Base-by-base conservation (phyloP, 257 asterid species). In the Asclepias syriaca region DNA sequence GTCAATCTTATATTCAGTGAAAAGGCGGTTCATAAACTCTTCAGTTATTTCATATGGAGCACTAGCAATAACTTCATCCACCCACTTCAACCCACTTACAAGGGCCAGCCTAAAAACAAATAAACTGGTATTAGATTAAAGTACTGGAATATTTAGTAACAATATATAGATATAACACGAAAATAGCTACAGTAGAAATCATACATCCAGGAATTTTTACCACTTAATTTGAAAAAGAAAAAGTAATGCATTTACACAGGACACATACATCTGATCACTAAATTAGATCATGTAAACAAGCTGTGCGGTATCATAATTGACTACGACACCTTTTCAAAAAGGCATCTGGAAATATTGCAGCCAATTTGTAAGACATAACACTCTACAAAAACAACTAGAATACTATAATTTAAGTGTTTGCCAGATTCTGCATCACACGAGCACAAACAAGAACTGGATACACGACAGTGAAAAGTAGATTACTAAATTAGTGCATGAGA, bases 71-170 rank as follows among this genome's bases (percentile, higher is more conserved):
- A 94, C 98, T 85, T 91, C 98, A 81, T 91, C 98, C 79, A 89
- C 97, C 98, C 97, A 94, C 81, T 91, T 91, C 86, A 94, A 81
- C 68, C 98, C 97, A 76, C 94, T 88, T 81, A 94, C 96, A 45
- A 94, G 95, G 77, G 95, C 85, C 70, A 94, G 77, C 89, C 96
- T 93, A 71, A 40, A 70, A 63, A 14, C 6, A 51, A 15, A 43
- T 6, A 43, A 43, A 43, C 60, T 60, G 51, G 73, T 46, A 66
- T 86, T 78, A 84, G 85, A 76, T 51, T 32, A 50, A 73, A 74
- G 70, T 48, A 74, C 48, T 29, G 57, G 45, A 77, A 72, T 69
- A 54, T 69, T 37, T 60, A 57, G 32, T 61, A 59, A 18, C 21
- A 19, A 37, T 40, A 40, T 13, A 66, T 58, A 60, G 22, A 78